A percentile compares a stretch with the other conserved stretches of the same genome.
These are phyloP conservation scores for Pseudopithomyces maydicus DNA, from an alignment of 2,329 filamentous ascomycete species.

Conservation along the genomic window DNA sequence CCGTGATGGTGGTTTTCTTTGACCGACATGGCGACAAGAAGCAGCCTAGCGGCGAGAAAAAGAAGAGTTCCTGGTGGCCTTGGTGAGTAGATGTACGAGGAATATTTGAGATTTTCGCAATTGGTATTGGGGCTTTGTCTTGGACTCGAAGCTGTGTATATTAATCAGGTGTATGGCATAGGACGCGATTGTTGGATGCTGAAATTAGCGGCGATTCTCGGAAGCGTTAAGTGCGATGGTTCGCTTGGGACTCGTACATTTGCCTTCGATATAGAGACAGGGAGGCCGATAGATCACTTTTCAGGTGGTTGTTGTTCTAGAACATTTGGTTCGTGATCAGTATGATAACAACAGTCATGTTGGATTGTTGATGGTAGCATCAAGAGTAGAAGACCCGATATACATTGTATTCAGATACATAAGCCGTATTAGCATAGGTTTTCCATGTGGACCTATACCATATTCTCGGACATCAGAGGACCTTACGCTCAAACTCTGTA, in stretches of 20 bases:
- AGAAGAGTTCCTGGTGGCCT: conserved; percentile 21
- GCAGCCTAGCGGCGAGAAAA: background rate
- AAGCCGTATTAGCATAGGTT: too few relatives aligned
- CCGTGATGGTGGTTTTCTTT: conserved; percentile 61
- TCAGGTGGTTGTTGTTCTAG: too few relatives aligned
- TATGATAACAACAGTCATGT: background rate
- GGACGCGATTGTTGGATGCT: conserved; percentile 1
- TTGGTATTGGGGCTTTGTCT: background rate
- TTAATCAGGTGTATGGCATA: background rate
- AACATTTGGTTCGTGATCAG: too few relatives aligned
- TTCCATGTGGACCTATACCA: too few relatives aligned
- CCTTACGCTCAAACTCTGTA: too few relatives aligned
- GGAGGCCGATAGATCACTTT: background rate
- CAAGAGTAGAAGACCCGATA: too few relatives aligned
- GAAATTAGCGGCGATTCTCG: background rate
- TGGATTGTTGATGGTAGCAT: background rate
- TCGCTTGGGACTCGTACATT: background rate
- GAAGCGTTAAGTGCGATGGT: background rate
- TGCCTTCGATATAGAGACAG: background rate
- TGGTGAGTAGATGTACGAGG: conserved; percentile 9
- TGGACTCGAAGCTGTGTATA: background rate
- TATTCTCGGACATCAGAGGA: too few relatives aligned
- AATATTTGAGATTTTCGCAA: background rate
- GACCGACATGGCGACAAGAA: conserved; percentile 32
- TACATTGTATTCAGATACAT: too few relatives aligned